Conservation (phyloP, 139 green algal species). For the Chlamydomonas sphaeroides region DNA sequence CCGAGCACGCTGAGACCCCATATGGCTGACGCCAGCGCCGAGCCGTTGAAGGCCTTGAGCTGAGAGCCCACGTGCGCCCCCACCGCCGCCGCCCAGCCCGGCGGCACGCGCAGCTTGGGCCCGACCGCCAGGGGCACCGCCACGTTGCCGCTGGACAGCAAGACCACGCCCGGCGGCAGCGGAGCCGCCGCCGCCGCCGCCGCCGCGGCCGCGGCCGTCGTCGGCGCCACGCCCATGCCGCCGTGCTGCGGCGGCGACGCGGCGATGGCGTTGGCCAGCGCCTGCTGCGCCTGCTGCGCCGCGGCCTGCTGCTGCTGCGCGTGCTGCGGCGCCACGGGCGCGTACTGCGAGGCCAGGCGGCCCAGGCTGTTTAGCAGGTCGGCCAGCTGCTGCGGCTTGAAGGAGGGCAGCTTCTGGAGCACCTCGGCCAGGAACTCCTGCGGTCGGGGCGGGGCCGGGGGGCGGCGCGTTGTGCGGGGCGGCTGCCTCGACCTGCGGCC, state of each 20-base stretch:
- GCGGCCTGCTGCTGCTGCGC: background rate
- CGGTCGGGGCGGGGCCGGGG: too few relatives aligned
- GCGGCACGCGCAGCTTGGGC: background rate
- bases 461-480: too few relatives aligned
- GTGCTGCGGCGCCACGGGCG: background rate
- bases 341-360: background rate
- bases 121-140: background rate
- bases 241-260: too few relatives aligned
- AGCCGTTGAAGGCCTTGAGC: constrained; percentile 29
- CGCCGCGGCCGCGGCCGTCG: too few relatives aligned
- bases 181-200: background rate
- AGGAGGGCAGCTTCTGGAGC: constrained; percentile 45
- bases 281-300: too few relatives aligned
- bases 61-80: background rate
- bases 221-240: background rate
- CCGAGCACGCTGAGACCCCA: constrained; percentile 37
- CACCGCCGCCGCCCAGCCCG: constrained; percentile 32
- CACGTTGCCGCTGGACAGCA: too few relatives aligned
- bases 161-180: too few relatives aligned
- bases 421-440: constrained; percentile 53
- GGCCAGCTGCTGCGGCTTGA: constrained; percentile 33
- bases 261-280: too few relatives aligned
- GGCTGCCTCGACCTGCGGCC: too few relatives aligned
- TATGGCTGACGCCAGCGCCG: constrained; percentile 1
- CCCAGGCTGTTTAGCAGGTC: constrained; percentile 50